These are phyloP conservation scores for Boletellus ananiceps DNA, from an alignment of 768 basidiomycete species.

Conservation along the genomic window DNA sequence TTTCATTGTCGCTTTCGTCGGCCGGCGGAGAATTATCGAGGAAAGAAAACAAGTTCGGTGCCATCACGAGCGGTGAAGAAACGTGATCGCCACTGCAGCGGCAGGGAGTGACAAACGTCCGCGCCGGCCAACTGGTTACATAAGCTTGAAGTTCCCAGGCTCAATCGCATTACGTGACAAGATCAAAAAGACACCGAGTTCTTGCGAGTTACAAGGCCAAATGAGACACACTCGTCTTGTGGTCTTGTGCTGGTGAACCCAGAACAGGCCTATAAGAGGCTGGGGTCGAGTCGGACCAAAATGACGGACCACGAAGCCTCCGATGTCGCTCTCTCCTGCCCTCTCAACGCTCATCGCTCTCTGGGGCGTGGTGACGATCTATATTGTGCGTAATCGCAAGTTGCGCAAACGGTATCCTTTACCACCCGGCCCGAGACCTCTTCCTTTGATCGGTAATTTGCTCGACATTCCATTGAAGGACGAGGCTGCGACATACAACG, in stretches of 20 bases:
- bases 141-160: too few relatives aligned
- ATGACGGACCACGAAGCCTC: slow-evolving; percentile 3
- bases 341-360: slow-evolving; percentile 19
- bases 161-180: not conserved
- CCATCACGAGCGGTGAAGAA: slow-evolving; percentile 12
- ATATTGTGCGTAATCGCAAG: slow-evolving; percentile 12
- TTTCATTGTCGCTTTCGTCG: slow-evolving; percentile 28
- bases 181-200: not conserved
- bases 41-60: slow-evolving; percentile 31
- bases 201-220: slow-evolving; percentile 10
- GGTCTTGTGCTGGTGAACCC: slow-evolving; percentile 14
- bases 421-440: slow-evolving; percentile 52
- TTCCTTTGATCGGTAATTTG: slow-evolving; percentile 53
- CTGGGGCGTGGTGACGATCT: slow-evolving; percentile 19
- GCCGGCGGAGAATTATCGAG: slow-evolving; percentile 19
- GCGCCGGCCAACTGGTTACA: too few relatives aligned
- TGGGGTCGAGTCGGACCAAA: not conserved
- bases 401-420: slow-evolving; percentile 29
- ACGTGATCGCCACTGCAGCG: not conserved
- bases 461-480: slow-evolving; percentile 39
- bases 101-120: too few relatives aligned
- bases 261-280: slow-evolving; percentile 15
- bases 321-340: slow-evolving; percentile 15
- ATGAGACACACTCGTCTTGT: slow-evolving; percentile 15
- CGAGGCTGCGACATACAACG: slow-evolving; percentile 39